A percentile compares a stretch with the other conserved stretches of the same genome.
phyloP scores from a whole-genome alignment of 1,284 basidiomycete species.

The Ceratobasidium theobromae region DNA sequence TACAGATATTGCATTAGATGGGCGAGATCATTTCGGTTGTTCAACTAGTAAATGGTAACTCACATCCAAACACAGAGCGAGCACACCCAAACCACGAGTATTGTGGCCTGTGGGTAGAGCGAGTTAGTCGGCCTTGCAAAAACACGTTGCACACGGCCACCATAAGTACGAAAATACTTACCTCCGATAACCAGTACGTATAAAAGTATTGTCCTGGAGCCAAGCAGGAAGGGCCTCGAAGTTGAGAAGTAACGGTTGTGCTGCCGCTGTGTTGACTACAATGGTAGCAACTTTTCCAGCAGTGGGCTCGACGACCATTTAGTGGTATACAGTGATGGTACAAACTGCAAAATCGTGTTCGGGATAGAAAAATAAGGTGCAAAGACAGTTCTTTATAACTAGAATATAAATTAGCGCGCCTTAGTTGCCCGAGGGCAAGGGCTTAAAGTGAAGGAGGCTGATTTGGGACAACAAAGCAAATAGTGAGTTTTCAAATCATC shows the following conservation, averaged over 20 bases:
- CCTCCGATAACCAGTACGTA: background rate
- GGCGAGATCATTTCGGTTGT: constrained; percentile 9
- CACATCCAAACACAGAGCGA: constrained; percentile 71
- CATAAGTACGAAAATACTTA: background rate
- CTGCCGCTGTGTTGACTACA: background rate
- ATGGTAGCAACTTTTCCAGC: background rate
- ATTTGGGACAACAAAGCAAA: too few relatives aligned
- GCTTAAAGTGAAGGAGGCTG: too few relatives aligned
- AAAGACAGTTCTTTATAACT: too few relatives aligned
- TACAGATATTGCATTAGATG: constrained; percentile 41
- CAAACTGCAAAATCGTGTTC: background rate
- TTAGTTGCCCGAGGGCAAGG: too few relatives aligned
- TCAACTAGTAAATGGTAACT: constrained; percentile 42
- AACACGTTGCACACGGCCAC: background rate
- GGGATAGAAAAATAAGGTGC: too few relatives aligned
- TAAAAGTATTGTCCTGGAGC: background rate
- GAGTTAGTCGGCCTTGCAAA: background rate
- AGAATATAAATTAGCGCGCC: too few relatives aligned
- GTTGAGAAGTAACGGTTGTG: background rate
- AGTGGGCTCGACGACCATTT: background rate
- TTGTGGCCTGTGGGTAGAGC: constrained; percentile 52
- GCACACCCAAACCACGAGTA: constrained; percentile 66
- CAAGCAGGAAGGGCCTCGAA: background rate
- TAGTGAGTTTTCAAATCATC: too few relatives aligned
- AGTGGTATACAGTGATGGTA: background rate